phyloP scores from a whole-genome alignment of 1,284 basidiomycete species.

The Malassezia caprae region DNA sequence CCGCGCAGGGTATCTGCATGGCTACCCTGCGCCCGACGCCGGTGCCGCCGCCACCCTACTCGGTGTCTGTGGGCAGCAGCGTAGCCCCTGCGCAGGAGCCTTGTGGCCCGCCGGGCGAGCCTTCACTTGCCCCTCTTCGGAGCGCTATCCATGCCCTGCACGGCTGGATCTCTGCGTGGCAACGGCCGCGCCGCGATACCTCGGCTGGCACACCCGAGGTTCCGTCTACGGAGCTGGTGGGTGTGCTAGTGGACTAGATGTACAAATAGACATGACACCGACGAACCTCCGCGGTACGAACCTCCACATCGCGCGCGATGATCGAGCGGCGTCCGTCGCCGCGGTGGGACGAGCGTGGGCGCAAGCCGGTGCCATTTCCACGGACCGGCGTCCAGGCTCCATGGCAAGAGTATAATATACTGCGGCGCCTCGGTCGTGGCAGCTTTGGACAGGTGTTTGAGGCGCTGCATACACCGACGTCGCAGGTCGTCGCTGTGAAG shows the following conservation, averaged over 20 bases:
- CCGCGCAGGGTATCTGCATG: not conserved
- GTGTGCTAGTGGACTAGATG: constrained; percentile 8
- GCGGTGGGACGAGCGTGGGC: not conserved
- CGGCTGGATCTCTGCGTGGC: not conserved
- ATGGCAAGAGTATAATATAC: constrained; percentile 64
- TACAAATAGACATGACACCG: not conserved
- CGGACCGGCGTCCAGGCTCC: not conserved
- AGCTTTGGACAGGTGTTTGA: constrained; percentile 96
- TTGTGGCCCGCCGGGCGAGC: not conserved
- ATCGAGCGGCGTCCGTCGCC: constrained; percentile 3
- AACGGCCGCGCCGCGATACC: constrained; percentile 1
- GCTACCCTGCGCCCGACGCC: not conserved
- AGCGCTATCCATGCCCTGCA: not conserved
- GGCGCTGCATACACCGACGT: constrained; percentile 75
- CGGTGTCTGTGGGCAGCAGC: not conserved
- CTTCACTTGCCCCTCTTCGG: not conserved
- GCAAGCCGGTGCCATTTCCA: constrained; percentile 5
- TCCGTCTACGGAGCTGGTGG: constrained; percentile 9
- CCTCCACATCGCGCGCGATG: constrained; percentile 3
- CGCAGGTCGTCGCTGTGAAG: constrained; percentile 91
- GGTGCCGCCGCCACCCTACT: constrained; percentile 3
- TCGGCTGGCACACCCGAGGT: not conserved
- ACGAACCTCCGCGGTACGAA: not conserved
- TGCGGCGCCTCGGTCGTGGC: constrained; percentile 93
- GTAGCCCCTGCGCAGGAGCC: not conserved